Conservation (phyloP, 1,284 basidiomycete genomes). For the Limonomyces culmigenus region DNA sequence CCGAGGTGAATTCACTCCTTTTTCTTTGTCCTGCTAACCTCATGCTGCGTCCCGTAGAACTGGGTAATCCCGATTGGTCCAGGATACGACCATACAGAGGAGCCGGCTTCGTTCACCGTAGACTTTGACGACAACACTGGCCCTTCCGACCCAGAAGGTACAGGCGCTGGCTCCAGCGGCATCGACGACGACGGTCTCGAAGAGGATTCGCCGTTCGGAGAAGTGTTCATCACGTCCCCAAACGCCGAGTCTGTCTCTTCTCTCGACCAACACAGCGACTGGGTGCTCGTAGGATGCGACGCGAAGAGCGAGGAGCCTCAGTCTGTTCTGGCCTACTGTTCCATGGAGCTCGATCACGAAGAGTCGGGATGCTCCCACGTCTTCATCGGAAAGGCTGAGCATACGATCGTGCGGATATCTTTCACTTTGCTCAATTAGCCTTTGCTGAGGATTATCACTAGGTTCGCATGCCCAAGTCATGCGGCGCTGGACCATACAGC, state of each 20-base stretch:
- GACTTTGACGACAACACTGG: not conserved
- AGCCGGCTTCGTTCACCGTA: not conserved
- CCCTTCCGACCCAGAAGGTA: not conserved
- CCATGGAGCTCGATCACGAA: not conserved
- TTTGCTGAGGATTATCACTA: too few relatives aligned
- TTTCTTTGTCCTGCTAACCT: not conserved
- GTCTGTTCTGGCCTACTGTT: not conserved
- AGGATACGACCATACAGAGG: not conserved
- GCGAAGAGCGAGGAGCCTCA: not conserved
- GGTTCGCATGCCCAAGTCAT: not conserved
- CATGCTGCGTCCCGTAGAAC: not conserved
- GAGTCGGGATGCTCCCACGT: not conserved
- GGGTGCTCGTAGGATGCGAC: not conserved
- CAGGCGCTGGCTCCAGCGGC: not conserved
- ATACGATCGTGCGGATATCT: not conserved
- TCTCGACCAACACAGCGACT: not conserved
- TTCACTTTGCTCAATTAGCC: too few relatives aligned
- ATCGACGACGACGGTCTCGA: not conserved
- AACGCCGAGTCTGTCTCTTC: not conserved
- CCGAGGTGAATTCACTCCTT: not conserved
- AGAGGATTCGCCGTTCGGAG: not conserved
- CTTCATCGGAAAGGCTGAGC: not conserved
- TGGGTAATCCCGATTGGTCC: not conserved
- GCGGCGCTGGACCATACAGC: not conserved
- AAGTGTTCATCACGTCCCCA: not conserved